phyloP scores from a whole-genome alignment of 768 basidiomycete genomes.

The Boletus coccyginus region DNA sequence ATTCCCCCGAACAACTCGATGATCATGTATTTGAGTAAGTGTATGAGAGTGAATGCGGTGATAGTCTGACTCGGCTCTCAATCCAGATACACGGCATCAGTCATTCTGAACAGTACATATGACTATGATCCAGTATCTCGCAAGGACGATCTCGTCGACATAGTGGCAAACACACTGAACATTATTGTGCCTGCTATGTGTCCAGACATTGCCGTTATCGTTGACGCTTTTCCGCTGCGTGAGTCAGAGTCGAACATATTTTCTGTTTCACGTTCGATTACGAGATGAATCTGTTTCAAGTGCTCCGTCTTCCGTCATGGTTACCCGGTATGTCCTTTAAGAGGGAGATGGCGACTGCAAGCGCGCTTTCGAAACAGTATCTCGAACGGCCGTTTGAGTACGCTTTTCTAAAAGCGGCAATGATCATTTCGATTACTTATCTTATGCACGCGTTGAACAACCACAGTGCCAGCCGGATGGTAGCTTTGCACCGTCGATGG shows the following conservation, averaged over 20 bases:
- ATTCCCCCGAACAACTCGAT: not conserved
- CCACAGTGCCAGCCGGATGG: no score
- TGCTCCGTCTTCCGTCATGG: no score
- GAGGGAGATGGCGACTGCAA: not conserved
- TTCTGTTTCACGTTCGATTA: no score
- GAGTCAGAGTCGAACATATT: not conserved
- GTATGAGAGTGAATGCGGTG: not conserved
- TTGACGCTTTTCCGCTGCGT: not conserved
- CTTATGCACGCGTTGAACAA: no score
- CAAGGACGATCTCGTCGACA: not conserved
- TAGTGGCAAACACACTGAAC: not conserved
- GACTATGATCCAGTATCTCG: not conserved
- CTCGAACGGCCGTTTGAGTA: no score
- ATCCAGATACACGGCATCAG: not conserved
- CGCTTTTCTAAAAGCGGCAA: not conserved
- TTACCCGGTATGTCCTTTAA: not conserved
- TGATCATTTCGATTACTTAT: not conserved
- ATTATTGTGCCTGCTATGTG: not conserved
- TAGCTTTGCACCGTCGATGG: not conserved
- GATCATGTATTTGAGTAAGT: not conserved
- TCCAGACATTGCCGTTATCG: not conserved
- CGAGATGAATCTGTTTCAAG: no score
- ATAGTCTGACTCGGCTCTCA: not conserved
- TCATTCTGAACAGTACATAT: conserved; percentile 3
- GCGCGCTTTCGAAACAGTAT: no score